Base-by-base conservation (phyloP, 495 filamentous ascomycete species). In the Penicillium argentinense region DNA sequence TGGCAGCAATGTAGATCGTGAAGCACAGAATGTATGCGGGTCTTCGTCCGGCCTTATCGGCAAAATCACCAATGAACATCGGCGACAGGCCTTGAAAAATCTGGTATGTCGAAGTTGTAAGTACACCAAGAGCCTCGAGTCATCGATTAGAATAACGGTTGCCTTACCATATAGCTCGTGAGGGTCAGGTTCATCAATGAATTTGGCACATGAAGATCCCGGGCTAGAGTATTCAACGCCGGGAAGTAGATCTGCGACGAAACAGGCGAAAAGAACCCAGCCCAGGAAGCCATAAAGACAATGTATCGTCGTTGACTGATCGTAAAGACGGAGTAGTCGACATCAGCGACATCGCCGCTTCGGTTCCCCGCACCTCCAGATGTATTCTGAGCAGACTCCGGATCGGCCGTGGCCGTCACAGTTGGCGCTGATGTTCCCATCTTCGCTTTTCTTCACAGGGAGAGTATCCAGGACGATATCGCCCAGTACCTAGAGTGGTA, bases 181-280 rank as follows among this genome's bases (percentile, higher is more conserved):
- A 88, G 44, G 3, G 82, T 85, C 49, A 91, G 56, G 54, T 89
- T 89, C 66, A 89, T 85, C 47, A 84, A 66, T 2, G 66, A 70
- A 29, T 74, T 66, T 0, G 82, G 79, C 0, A 88, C 82, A 32
- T 76, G 53, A 7, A 88, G 69, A 39, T 87, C 78, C 3, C 47
- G 42, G 1, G 84, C 67, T 8, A 88, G 54, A n/a, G 78, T 60
- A 41, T 78, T 80, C 28, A 91, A 66, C 3, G 84, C 85, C 1
- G 87, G 87, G 42, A 88, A 88, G 60, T 90, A 90, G 29, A 88
- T 88, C 54, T 83, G 84, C 16, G 84, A 81, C 0, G 84, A 85
- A 19, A 89, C 74, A 1, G 86, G 85, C 0, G 83, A 87, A 59
- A 88, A 79, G 53, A 88, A 85, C 27, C 79, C 77, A 9, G 79